Evolutionary conservation across 352 stramenopile genomes (phyloP), one percentile per base, ranked within the genome.

Genomic region (Globisporangium sylvaticum): DNA sequence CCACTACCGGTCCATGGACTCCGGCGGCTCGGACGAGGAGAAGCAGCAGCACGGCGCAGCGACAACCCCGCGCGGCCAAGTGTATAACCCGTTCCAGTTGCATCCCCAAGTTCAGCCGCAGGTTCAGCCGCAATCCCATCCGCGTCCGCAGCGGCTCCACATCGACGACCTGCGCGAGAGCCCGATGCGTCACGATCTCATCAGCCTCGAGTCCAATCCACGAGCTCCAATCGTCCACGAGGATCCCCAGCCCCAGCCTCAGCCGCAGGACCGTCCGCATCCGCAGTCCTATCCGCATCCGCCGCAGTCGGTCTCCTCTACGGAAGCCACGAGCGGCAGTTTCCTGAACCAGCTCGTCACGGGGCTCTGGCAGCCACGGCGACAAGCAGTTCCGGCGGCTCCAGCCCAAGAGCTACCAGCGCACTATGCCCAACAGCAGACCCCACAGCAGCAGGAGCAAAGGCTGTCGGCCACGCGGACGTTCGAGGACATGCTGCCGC

Each of bases 401-500:
- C 34, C 34, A 42, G 34, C 12, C 54, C 54, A 60, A 25, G 54
- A 42, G 54, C 54, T 60, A 42, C 54, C 37, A 27, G 18, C 20
- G 18, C 54, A 42, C 3, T 60, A 60, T 25, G 54, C 1, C 3
- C 29, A 44, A 9, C 54, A 60, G 54, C 29, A 60, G 18, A 60
- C 54, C 2, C 54, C 54, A 10, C 54, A 59, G 7, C 54, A 42
- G 18, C 27, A 46, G 29, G 29, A 59, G 54, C 54, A 18, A 34
- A 54, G 37, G 4, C 54, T 60, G 6, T 39, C 37, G 15, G 34
- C 12, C 32, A 68, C 61, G 66, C 73, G 48, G 42, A 77, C 73
- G 32, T 58, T 77, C 22, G 68, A 62, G 9, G 57, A 71, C 60
- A 72, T 65, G 22, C 68, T 82, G 29, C 76, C 76, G 1, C 66